These are phyloP conservation scores for Leccinum subfulvum DNA, from an alignment of 1,284 basidiomycete species.

Conservation along the genomic window DNA sequence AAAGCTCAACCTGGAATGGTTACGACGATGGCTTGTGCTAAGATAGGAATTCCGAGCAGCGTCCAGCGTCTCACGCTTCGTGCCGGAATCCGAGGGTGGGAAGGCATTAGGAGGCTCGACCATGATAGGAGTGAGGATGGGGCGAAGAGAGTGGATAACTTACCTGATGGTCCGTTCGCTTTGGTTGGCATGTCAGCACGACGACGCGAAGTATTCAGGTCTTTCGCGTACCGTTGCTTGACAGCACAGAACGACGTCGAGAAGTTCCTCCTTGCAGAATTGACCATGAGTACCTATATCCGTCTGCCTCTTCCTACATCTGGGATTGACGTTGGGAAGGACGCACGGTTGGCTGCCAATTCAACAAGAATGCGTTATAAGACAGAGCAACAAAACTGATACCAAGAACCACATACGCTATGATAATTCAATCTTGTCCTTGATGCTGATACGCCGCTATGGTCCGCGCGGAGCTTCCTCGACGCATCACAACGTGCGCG, in stretches of 20 bases:
- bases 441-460: not conserved
- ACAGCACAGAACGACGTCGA: not conserved
- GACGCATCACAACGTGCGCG: too few relatives aligned
- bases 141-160: too few relatives aligned
- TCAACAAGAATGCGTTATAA: not conserved
- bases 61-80: conserved; percentile 32
- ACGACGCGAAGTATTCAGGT: not conserved
- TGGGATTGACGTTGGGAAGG: not conserved
- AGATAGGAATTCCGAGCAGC: conserved; percentile 18
- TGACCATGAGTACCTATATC: not conserved
- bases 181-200: not conserved
- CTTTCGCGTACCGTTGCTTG: not conserved
- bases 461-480: too few relatives aligned
- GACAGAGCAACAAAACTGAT: not conserved
- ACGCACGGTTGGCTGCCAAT: not conserved
- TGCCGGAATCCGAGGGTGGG: conserved; percentile 36
- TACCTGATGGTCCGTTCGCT: too few relatives aligned
- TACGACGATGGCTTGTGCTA: conserved; percentile 40
- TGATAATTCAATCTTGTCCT: not conserved
- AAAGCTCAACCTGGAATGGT: conserved; percentile 61
- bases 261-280: not conserved
- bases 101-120: too few relatives aligned
- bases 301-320: not conserved
- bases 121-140: too few relatives aligned
- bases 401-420: not conserved